Evolutionary conservation across 805 yeast species (phyloP).

Genomic region (Cyberlindnera sargentensis): DNA sequence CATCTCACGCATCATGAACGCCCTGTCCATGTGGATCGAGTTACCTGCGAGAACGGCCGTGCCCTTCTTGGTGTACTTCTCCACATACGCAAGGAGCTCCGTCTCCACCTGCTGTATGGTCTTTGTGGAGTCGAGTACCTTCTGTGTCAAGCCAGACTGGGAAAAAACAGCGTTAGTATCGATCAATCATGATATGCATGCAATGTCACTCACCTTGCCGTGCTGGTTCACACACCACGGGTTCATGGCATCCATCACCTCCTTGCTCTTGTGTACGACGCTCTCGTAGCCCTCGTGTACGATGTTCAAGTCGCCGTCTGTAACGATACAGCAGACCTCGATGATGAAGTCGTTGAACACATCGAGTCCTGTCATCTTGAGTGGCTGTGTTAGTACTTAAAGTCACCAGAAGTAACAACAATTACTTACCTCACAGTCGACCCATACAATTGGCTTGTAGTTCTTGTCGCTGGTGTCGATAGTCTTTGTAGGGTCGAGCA

Average conservation of each 20-base stretch:
- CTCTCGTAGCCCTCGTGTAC: constrained; percentile 79
- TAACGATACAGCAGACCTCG: constrained; percentile 85
- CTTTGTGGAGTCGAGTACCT: constrained; percentile 49
- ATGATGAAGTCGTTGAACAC: constrained; percentile 76
- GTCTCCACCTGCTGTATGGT: constrained; percentile 54
- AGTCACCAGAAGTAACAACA: too few species aligned
- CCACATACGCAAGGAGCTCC: constrained; percentile 58
- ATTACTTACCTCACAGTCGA: constrained; percentile 70
- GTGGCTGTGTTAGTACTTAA: neutral
- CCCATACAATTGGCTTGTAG: constrained; percentile 67
- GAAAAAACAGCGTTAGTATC: constrained; percentile 8
- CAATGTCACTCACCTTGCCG: constrained; percentile 28
- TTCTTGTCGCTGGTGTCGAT: constrained; percentile 9
- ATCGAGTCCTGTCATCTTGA: constrained; percentile 84
- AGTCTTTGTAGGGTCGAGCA: constrained; percentile 8
- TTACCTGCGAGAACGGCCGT: constrained; percentile 86
- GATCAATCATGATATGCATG: neutral
- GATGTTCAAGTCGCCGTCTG: constrained; percentile 73
- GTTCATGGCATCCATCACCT: constrained; percentile 63
- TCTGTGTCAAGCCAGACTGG: constrained; percentile 62
- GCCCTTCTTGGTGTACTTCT: constrained; percentile 42
- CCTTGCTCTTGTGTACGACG: constrained; percentile 63
- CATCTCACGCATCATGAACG: constrained; percentile 77
- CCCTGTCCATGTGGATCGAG: constrained; percentile 84
- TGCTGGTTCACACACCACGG: constrained; percentile 88